phyloP scores from a whole-genome alignment of 2,329 filamentous ascomycete genomes.

The Diaporthe citriasiana region DNA sequence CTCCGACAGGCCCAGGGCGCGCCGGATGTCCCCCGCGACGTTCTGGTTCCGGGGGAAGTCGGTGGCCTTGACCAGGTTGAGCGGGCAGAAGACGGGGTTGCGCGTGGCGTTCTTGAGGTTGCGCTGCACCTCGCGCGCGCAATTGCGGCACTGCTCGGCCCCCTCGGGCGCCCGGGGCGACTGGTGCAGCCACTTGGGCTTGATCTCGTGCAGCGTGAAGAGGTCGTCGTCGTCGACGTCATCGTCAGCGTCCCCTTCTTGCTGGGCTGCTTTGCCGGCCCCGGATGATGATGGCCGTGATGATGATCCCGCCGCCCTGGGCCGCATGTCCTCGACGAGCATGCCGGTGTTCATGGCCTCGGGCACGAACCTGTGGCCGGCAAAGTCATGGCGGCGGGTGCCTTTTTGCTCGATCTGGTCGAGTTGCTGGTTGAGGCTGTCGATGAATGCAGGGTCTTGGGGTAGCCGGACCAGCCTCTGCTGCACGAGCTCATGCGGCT shows the following conservation, averaged over 20 bases:
- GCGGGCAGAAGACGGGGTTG: constrained; percentile 67
- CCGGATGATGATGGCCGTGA: background rate
- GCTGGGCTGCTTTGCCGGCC: background rate
- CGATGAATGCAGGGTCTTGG: constrained; percentile 56
- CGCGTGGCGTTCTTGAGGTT: constrained; percentile 50
- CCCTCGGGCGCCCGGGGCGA: constrained; percentile 77
- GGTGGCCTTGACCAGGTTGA: constrained; percentile 66
- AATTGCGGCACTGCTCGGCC: constrained; percentile 80
- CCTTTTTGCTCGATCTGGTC: constrained; percentile 58
- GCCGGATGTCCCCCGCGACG: constrained; percentile 42
- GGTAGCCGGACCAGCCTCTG: constrained; percentile 66
- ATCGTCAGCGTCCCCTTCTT: background rate
- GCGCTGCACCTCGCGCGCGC: constrained; percentile 67
- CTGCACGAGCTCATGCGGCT: constrained; percentile 64
- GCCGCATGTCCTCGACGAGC: constrained; percentile 81
- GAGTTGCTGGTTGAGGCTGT: constrained; percentile 68
- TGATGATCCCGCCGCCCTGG: background rate
- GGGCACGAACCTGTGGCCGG: constrained; percentile 58
- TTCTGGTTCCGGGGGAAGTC: constrained; percentile 44
- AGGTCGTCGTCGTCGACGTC: background rate
- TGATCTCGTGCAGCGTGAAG: constrained; percentile 75
- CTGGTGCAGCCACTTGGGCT: constrained; percentile 87
- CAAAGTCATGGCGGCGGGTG: constrained; percentile 57
- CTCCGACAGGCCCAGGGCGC: constrained; percentile 38
- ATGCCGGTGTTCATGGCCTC: constrained; percentile 75